Evolutionary conservation across 257 asterid genomes (phyloP).

Genomic region (Solanum tarapatanum): DNA sequence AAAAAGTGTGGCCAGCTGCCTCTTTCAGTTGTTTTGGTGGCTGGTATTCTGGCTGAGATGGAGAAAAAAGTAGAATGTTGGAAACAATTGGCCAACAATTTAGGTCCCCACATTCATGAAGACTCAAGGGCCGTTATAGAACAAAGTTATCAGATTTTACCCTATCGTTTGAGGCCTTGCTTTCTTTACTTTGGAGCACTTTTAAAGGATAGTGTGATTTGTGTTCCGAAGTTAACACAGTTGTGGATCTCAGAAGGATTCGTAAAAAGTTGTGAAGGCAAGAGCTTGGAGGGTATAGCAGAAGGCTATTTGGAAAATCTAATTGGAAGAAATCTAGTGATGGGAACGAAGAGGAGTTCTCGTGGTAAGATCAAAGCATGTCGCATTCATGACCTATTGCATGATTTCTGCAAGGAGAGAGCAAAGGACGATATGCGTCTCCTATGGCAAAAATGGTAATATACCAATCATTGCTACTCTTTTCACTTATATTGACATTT

Average conservation of each 20-base stretch:
- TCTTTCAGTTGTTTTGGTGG: constrained; percentile 4
- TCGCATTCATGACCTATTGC: constrained; percentile 7
- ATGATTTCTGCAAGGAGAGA: constrained; percentile 4
- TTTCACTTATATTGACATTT: no score
- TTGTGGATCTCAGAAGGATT: constrained; percentile 20
- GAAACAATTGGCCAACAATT: neutral
- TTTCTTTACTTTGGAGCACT: constrained; percentile 13
- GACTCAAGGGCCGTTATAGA: neutral
- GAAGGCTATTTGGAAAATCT: constrained; percentile 9
- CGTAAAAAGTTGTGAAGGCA: neutral
- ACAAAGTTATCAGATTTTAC: constrained; percentile 8
- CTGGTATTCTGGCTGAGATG: neutral
- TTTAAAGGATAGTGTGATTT: neutral
- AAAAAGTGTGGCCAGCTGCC: neutral
- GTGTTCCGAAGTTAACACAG: neutral
- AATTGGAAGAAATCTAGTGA: constrained; percentile 2
- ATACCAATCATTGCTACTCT: no score
- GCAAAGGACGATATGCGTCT: neutral
- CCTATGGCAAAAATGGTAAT: no score
- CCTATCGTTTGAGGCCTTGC: constrained; percentile 3
- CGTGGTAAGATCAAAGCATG: constrained; percentile 4
- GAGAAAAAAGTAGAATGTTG: neutral
- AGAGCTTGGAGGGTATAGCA: constrained; percentile 11
- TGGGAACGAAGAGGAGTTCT: neutral
- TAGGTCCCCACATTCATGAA: neutral